Evolutionary conservation across 2,329 filamentous ascomycete species (phyloP).

Genomic region (Mycosphaerella sp.): DNA sequence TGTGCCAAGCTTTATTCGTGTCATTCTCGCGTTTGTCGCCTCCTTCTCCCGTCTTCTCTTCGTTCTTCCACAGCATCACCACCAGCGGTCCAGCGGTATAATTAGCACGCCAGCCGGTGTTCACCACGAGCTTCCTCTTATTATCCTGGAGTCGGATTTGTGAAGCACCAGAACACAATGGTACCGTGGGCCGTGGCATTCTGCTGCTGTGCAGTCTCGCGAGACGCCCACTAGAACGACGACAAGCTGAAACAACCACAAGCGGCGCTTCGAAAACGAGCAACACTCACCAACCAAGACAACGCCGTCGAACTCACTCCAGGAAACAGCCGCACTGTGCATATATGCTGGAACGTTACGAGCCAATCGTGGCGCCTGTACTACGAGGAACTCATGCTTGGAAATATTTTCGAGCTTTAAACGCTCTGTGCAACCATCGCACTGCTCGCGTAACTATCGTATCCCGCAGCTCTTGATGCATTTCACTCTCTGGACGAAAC

Average conservation of each 20-base stretch:
- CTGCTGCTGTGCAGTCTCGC: neutral
- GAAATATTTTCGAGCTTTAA: slow-evolving; percentile 1
- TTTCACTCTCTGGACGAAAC: slow-evolving; percentile 5
- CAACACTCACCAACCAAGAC: slow-evolving; percentile 10
- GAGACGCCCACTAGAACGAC: slow-evolving; percentile 3
- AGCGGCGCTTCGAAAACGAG: slow-evolving; percentile 11
- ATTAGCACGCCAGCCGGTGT: too few relatives aligned
- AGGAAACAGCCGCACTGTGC: slow-evolving; percentile 10
- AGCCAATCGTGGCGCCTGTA: slow-evolving; percentile 7
- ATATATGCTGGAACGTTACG: neutral
- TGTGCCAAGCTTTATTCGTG: too few relatives aligned
- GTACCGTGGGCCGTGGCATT: neutral
- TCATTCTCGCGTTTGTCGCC: too few relatives aligned
- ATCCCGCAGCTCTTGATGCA: slow-evolving; percentile 4
- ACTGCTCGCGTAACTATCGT: slow-evolving; percentile 7
- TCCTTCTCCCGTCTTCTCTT: too few relatives aligned
- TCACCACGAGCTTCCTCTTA: too few relatives aligned
- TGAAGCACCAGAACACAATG: neutral
- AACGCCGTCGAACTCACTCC: slow-evolving; percentile 1
- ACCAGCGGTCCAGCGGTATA: too few relatives aligned
- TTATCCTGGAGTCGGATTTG: too few relatives aligned
- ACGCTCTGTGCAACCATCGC: slow-evolving; percentile 10
- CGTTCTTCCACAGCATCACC: too few relatives aligned
- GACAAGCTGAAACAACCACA: slow-evolving; percentile 8
- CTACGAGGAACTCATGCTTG: slow-evolving; percentile 6